Percentiles rank a stretch among this genome's conserved stretches.
Conservation (phyloP, 768 basidiomycete species). For the Dioszegia hungarica region DNA sequence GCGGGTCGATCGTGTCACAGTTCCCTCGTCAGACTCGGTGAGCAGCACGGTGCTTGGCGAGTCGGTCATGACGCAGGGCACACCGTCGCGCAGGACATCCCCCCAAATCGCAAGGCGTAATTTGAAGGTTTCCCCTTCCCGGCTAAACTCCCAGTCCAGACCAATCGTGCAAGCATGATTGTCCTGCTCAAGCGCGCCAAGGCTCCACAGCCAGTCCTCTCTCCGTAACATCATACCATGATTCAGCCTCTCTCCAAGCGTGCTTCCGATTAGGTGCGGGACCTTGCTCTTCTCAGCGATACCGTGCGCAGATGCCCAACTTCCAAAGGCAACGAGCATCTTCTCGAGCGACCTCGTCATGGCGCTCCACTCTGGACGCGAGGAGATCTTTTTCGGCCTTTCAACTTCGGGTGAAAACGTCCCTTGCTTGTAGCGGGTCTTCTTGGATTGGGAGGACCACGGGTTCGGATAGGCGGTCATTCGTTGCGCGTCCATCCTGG, state of each 20-base stretch:
- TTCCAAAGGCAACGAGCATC: neutral
- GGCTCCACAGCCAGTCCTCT: neutral
- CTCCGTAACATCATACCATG: neutral
- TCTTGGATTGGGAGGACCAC: too few species aligned
- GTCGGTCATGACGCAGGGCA: neutral
- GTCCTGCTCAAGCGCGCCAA: neutral
- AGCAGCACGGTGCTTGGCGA: too few species aligned
- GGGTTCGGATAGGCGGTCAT: too few species aligned
- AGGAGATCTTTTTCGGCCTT: too few species aligned
- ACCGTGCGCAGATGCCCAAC: neutral
- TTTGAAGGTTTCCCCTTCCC: neutral
- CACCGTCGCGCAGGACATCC: neutral
- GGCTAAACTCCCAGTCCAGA: neutral
- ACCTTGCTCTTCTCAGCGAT: neutral
- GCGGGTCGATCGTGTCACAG: too few species aligned
- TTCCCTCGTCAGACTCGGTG: too few species aligned
- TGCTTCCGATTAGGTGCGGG: neutral
- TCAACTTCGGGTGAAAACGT: too few species aligned
- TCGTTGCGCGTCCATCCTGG: too few species aligned
- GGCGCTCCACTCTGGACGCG: neutral
- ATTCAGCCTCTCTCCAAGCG: neutral
- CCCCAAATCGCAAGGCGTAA: too few species aligned
- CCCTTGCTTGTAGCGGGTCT: too few species aligned
- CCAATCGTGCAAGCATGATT: neutral
- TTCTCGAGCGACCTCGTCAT: neutral